A percentile compares a stretch with the other conserved stretches of the same genome.
Conservation (phyloP, 2,329 filamentous ascomycete species). For the Colletotrichum abscissum region DNA sequence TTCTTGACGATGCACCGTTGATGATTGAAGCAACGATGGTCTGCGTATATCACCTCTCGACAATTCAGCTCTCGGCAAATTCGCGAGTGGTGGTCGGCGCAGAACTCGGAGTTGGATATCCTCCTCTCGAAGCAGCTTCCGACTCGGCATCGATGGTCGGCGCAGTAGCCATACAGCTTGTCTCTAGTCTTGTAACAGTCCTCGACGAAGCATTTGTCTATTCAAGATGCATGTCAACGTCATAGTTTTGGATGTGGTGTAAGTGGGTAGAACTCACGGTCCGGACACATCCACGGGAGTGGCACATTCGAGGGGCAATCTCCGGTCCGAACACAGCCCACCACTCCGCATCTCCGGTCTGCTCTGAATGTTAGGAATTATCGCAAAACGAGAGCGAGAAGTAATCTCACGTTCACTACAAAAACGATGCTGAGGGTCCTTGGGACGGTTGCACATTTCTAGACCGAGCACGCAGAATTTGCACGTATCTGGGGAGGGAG, state of each 20-base stretch:
- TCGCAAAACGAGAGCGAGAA: not conserved
- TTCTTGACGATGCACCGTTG: conserved; percentile 27
- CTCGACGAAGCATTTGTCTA: conserved; percentile 26
- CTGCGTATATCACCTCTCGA: conserved; percentile 8
- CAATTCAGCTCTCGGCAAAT: conserved; percentile 25
- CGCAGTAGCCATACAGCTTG: conserved; percentile 22
- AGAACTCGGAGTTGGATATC: conserved; percentile 4
- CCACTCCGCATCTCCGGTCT: conserved; percentile 28
- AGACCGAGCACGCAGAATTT: conserved; percentile 20
- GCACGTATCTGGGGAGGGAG: conserved; percentile 11
- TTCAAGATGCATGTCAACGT: conserved; percentile 1
- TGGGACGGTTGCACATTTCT: conserved; percentile 27
- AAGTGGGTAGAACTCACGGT: conserved; percentile 17
- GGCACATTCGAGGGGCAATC: conserved; percentile 20
- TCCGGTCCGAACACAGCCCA: conserved; percentile 11
- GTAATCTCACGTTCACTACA: conserved; percentile 12
- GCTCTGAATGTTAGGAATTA: not conserved
- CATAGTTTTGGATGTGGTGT: not conserved
- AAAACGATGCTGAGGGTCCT: conserved; percentile 21
- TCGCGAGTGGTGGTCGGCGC: conserved; percentile 15
- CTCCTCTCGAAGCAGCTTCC: conserved; percentile 21
- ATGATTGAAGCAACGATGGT: conserved; percentile 13
- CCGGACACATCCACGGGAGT: conserved; percentile 30
- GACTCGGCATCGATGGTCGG: conserved; percentile 20
- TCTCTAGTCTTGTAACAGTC: conserved; percentile 21